A percentile compares a stretch with the other conserved stretches of the same genome.
These are phyloP conservation scores for Xerocomus brunneocitrinus DNA, from an alignment of 768 basidiomycete genomes.

Conservation along the genomic window DNA sequence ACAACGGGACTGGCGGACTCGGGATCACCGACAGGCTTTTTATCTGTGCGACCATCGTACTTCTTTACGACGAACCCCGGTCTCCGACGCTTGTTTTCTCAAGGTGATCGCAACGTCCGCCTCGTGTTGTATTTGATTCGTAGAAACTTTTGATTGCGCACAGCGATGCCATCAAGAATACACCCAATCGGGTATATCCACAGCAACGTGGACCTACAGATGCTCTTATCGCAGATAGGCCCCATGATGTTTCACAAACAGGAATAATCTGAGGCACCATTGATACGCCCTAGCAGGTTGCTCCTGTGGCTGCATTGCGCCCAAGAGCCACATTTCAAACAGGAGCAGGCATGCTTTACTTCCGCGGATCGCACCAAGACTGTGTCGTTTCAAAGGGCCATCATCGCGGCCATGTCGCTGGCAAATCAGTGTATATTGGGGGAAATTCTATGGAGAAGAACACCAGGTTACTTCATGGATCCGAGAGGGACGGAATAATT, in stretches of 20 bases:
- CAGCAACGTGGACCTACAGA: constrained; percentile 13
- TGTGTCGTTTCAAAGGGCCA: not conserved
- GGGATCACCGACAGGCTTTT: constrained; percentile 9
- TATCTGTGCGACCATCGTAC: not conserved
- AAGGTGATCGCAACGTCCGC: constrained; percentile 3
- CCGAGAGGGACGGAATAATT: not conserved
- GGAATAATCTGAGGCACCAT: not conserved
- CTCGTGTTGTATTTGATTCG: constrained; percentile 4
- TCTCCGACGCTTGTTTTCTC: constrained; percentile 11
- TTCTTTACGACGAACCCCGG: constrained; percentile 4
- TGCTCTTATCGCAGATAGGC: constrained; percentile 8
- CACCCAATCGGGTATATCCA: constrained; percentile 5
- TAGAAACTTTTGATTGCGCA: too few species aligned
- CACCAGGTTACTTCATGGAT: constrained; percentile 16
- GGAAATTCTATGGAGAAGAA: constrained; percentile 7
- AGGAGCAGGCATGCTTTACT: not conserved
- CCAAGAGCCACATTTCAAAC: not conserved
- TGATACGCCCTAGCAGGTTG: not conserved
- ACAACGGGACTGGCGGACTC: not conserved
- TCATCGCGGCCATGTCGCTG: not conserved
- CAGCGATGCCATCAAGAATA: too few species aligned
- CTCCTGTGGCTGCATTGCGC: not conserved
- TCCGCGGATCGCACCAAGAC: constrained; percentile 9
- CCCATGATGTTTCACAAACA: not conserved
- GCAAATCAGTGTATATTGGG: constrained; percentile 6